Percentiles rank a stretch among this genome's conserved stretches.
Evolutionary conservation across 2,329 filamentous ascomycete genomes (phyloP).

Genomic region (Moelleriella libera): DNA sequence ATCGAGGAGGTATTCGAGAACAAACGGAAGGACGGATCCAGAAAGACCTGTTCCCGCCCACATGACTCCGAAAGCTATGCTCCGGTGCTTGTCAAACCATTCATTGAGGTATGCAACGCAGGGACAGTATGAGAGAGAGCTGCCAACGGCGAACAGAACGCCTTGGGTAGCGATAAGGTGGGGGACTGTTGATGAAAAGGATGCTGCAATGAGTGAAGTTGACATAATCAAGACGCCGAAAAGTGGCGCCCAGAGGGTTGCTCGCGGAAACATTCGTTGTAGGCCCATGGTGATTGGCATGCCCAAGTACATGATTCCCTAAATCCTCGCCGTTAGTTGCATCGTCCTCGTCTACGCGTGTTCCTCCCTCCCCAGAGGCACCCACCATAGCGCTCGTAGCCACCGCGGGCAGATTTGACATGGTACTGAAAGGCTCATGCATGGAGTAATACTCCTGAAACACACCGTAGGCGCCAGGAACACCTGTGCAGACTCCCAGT

Average conservation of each 20-base stretch:
- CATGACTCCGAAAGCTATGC: conserved; percentile 43
- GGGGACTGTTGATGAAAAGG: conserved; percentile 30
- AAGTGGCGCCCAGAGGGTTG: conserved; percentile 21
- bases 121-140: conserved; percentile 33
- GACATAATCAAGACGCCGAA: conserved; percentile 29
- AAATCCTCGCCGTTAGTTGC: neutral
- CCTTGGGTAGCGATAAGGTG: conserved; percentile 43
- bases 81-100: conserved; percentile 37
- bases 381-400: conserved; percentile 41
- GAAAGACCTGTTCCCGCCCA: conserved; percentile 31
- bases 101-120: conserved; percentile 40
- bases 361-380: neutral
- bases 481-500: conserved; percentile 26
- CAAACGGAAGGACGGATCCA: conserved; percentile 29
- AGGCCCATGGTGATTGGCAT: conserved; percentile 30
- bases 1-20: conserved; percentile 29
- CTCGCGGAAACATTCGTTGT: conserved; percentile 22
- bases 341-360: neutral
- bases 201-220: conserved; percentile 30
- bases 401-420: conserved; percentile 38
- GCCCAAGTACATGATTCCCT: conserved; percentile 35
- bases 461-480: conserved; percentile 50
- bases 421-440: conserved; percentile 36
- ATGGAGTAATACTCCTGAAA: conserved; percentile 52
- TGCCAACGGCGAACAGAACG: conserved; percentile 39